Conservation (phyloP, 495 filamentous ascomycete species). For the Barbatosphaeria neglecta region DNA sequence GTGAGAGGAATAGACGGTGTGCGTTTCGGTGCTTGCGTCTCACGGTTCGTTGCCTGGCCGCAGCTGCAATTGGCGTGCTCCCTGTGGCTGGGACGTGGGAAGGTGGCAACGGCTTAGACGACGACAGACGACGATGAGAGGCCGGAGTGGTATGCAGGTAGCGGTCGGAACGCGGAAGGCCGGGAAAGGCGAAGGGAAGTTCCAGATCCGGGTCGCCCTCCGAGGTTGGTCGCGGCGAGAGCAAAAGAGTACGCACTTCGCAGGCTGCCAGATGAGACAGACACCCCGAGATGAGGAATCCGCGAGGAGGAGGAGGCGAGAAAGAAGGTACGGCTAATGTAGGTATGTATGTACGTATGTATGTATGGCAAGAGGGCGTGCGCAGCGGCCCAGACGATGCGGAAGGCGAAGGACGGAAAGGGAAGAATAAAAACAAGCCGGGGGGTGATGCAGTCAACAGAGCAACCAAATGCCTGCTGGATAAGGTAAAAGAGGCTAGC, state of each 20-base stretch:
- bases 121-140: not conserved
- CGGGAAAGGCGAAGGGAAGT: not conserved
- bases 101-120: not conserved
- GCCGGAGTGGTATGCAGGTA: not conserved
- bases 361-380: not conserved
- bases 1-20: not conserved
- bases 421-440: not conserved
- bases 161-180: too few species aligned
- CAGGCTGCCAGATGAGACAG: too few species aligned
- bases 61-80: not conserved
- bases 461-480: conserved; percentile 1
- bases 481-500: too few species aligned
- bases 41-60: not conserved
- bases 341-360: not conserved
- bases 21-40: not conserved
- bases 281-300: too few species aligned
- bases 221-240: not conserved
- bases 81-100: not conserved
- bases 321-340: too few species aligned
- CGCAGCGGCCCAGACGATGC: not conserved
- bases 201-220: not conserved
- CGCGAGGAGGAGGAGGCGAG: too few species aligned
- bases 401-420: not conserved
- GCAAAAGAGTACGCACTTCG: too few species aligned
- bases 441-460: not conserved